Percentiles rank a stretch among this genome's conserved stretches.
Conservation (phyloP, 1,284 basidiomycete genomes). For the Pseudomicrostroma phylloplanum region DNA sequence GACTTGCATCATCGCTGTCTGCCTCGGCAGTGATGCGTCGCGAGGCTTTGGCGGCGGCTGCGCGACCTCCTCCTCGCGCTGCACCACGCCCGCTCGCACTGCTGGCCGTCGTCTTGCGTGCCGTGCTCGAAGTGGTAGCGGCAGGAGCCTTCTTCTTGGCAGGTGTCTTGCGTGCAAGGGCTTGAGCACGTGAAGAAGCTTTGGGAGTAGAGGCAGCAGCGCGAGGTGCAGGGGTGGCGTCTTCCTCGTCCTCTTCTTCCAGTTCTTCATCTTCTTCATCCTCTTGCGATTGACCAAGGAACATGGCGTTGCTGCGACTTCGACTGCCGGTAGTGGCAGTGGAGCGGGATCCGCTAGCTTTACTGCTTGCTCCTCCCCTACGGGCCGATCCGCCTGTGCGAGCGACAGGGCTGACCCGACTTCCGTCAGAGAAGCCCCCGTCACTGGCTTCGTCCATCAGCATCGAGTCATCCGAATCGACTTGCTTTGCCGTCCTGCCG, state of each 20-base stretch:
- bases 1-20: no score
- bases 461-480: constrained; percentile 35
- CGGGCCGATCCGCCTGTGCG: neutral
- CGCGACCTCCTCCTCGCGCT: neutral
- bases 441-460: constrained; percentile 25
- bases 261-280: neutral
- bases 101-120: neutral
- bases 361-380: neutral
- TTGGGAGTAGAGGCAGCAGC: neutral
- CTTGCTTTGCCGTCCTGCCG: constrained; percentile 7
- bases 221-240: constrained; percentile 1
- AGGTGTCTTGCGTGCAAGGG: neutral
- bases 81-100: no score
- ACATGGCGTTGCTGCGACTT: neutral
- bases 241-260: neutral
- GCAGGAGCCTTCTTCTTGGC: neutral
- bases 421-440: neutral
- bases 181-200: neutral
- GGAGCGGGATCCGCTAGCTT: neutral
- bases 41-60: no score
- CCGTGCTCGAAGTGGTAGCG: neutral
- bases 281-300: neutral
- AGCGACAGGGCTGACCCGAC: neutral
- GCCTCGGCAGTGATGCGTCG: no score
- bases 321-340: neutral